These are phyloP conservation scores for Ceratobasidium theobromae DNA, from an alignment of 1,284 basidiomycete genomes.

Conservation along the genomic window DNA sequence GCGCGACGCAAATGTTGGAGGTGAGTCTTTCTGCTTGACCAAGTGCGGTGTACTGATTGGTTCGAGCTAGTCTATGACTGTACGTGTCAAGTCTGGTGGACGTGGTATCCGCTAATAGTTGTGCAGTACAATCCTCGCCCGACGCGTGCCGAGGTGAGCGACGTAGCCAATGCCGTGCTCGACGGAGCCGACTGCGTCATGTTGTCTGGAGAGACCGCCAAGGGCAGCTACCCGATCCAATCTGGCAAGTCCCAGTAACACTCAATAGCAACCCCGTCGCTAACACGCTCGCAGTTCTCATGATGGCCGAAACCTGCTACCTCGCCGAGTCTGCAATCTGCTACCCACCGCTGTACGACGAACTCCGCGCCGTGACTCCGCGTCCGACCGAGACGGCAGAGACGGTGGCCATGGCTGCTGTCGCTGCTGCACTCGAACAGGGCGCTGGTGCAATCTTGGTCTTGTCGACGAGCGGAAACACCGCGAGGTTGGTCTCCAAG, in stretches of 20 bases:
- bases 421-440: slow-evolving; percentile 93
- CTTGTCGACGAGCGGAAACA: slow-evolving; percentile 95
- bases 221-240: slow-evolving; percentile 90
- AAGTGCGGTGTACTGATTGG: slow-evolving; percentile 18
- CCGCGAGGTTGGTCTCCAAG: slow-evolving; percentile 95
- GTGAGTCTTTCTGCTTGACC: slow-evolving; percentile 48
- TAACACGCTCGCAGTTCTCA: slow-evolving; percentile 63
- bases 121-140: slow-evolving; percentile 90
- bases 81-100: slow-evolving; percentile 44
- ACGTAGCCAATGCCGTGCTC: slow-evolving; percentile 96
- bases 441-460: slow-evolving; percentile 93
- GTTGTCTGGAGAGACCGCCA: slow-evolving; percentile 97
- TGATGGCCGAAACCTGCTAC: slow-evolving; percentile 98
- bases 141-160: slow-evolving; percentile 95
- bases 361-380: slow-evolving; percentile 73
- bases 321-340: slow-evolving; percentile 92
- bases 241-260: slow-evolving; percentile 61
- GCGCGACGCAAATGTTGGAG: slow-evolving; percentile 99
- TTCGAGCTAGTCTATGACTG: slow-evolving; percentile 80
- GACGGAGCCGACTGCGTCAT: slow-evolving; percentile 98
- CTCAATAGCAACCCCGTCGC: neutral
- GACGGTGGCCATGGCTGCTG: slow-evolving; percentile 91
- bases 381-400: slow-evolving; percentile 91
- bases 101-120: slow-evolving; percentile 3
- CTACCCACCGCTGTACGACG: slow-evolving; percentile 90